A percentile compares a stretch with the other conserved stretches of the same genome.
phyloP scores from a whole-genome alignment of 441 rosid species.

The Eruca vesicaria region DNA sequence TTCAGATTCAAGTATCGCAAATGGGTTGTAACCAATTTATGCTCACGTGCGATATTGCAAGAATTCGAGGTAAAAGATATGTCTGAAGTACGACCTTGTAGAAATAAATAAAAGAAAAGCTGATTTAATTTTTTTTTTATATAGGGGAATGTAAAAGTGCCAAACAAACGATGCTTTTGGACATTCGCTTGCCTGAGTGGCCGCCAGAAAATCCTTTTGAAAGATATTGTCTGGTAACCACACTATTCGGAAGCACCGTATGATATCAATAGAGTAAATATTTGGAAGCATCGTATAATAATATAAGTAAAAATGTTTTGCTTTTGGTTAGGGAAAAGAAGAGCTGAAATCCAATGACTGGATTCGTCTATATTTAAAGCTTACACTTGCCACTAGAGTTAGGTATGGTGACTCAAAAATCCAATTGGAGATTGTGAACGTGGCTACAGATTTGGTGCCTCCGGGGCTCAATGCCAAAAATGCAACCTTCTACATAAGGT shows the following conservation, averaged over 20 bases:
- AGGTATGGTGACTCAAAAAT: background rate
- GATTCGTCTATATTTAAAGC: background rate
- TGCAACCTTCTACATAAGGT: background rate
- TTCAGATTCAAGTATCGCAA: background rate
- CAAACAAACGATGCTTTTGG: background rate
- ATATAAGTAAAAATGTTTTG: background rate
- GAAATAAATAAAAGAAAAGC: too few species aligned
- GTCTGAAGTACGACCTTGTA: too few species aligned
- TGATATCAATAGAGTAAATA: background rate
- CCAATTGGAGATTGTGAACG: background rate
- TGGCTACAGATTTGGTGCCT: background rate
- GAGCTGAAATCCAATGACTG: background rate
- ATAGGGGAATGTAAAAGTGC: background rate
- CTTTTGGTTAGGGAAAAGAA: background rate
- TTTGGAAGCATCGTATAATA: too few species aligned
- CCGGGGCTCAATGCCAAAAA: background rate
- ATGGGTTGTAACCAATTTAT: background rate
- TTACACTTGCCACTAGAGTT: background rate
- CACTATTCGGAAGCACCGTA: background rate
- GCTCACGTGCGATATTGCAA: background rate
- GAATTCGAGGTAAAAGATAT: background rate
- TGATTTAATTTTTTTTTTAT: background rate
- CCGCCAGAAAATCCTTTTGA: background rate
- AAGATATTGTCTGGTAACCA: background rate
- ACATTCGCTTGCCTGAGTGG: background rate